phyloP scores from a whole-genome alignment of 2,329 filamentous ascomycete genomes.

The Penicillium sp. region DNA sequence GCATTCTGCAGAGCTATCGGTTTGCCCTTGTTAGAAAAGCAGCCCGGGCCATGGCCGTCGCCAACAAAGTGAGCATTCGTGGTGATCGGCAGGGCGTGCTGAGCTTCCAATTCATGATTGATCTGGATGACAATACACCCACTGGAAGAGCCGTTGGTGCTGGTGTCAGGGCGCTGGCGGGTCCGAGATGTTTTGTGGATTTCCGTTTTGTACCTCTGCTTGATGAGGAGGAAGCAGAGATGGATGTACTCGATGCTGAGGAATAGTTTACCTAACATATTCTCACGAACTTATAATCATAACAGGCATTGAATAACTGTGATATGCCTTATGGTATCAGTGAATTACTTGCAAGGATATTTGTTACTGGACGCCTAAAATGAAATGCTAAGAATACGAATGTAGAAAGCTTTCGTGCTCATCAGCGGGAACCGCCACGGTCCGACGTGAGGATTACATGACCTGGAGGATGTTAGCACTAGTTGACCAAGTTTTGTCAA shows the following conservation, averaged over 20 bases:
- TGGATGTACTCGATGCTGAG: slow-evolving; percentile 17
- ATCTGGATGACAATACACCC: slow-evolving; percentile 65
- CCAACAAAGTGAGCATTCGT: slow-evolving; percentile 87
- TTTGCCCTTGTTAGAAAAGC: slow-evolving; percentile 85
- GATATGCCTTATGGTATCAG: slow-evolving; percentile 1
- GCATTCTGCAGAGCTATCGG: slow-evolving; percentile 77
- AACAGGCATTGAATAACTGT: neutral
- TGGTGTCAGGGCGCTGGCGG: slow-evolving; percentile 23
- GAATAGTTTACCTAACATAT: slow-evolving; percentile 10
- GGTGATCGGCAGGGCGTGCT: slow-evolving; percentile 87
- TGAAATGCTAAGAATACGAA: neutral
- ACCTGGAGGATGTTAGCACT: slow-evolving; percentile 18
- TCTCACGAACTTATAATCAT: neutral
- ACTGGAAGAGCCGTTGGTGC: slow-evolving; percentile 25
- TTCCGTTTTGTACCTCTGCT: slow-evolving; percentile 50
- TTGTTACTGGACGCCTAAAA: neutral
- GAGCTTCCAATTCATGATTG: slow-evolving; percentile 95
- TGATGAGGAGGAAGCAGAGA: slow-evolving; percentile 41
- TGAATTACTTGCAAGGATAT: neutral
- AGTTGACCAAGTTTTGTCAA: neutral
- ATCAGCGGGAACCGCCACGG: neutral
- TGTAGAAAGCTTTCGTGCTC: neutral
- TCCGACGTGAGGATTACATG: slow-evolving; percentile 14
- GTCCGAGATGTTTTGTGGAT: slow-evolving; percentile 49
- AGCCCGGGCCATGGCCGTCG: slow-evolving; percentile 86